Evolutionary conservation across 2,329 filamentous ascomycete species (phyloP).

Genomic region (Colletotrichum horii): DNA sequence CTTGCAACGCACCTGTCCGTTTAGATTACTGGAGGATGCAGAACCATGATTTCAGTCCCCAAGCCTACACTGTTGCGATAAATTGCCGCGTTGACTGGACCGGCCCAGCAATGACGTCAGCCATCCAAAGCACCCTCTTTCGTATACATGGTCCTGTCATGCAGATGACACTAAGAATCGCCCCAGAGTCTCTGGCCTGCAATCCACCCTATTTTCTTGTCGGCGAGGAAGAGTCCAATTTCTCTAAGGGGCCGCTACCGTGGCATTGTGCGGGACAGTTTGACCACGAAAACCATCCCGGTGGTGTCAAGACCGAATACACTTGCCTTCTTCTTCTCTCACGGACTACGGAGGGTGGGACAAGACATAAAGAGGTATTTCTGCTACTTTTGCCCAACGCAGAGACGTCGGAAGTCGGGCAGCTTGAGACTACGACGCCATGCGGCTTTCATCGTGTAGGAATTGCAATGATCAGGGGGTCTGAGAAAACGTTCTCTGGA

Average conservation of each 20-base stretch:
- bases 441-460: not conserved
- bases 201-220: not conserved
- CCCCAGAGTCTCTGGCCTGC: not conserved
- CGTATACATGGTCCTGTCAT: not conserved
- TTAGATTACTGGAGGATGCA: not conserved
- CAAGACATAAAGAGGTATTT: not conserved
- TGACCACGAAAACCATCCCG: not conserved
- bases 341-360: too few species aligned
- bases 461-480: not conserved
- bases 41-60: not conserved
- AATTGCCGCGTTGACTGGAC: not conserved
- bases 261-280: not conserved
- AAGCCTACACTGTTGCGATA: not conserved
- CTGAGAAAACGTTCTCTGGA: not conserved
- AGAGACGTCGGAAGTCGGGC: fast-evolving
- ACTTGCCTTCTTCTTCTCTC: not conserved
- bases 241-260: not conserved
- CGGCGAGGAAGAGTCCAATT: not conserved
- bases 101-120: not conserved
- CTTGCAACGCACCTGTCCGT: not conserved
- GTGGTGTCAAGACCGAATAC: not conserved
- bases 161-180: not conserved
- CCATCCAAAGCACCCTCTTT: not conserved
- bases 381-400: not conserved
- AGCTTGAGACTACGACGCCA: not conserved